Evolutionary conservation across 2,329 filamentous ascomycete genomes (phyloP).

Genomic region (Aspergillus spinulosporus): DNA sequence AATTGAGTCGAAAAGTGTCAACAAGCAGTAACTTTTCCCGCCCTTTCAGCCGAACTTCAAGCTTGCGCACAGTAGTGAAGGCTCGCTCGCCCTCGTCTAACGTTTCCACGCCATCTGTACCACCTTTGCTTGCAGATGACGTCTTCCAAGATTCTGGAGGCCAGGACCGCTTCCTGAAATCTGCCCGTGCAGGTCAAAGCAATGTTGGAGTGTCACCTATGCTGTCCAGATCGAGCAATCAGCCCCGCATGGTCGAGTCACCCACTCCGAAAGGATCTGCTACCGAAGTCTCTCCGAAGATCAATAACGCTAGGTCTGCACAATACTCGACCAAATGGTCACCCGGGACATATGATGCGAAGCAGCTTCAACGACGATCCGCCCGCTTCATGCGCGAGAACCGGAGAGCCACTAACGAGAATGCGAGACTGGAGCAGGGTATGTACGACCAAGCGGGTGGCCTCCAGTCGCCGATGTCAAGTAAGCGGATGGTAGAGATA

Average conservation of each 20-base stretch:
- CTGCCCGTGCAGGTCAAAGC: constrained; percentile 3
- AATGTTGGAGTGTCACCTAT: constrained; percentile 25
- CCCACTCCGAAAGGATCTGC: constrained; percentile 31
- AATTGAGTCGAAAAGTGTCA: constrained; percentile 9
- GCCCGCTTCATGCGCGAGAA: constrained; percentile 27
- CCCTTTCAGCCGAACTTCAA: constrained; percentile 38
- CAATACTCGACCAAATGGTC: constrained; percentile 25
- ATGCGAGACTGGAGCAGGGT: constrained; percentile 24
- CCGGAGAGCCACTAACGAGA: constrained; percentile 32
- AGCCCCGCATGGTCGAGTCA: constrained; percentile 28
- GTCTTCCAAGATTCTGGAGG: constrained; percentile 1
- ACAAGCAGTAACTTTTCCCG: constrained; percentile 40
- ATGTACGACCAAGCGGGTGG: constrained; percentile 25
- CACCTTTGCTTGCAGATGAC: constrained; percentile 5
- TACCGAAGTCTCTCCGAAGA: constrained; percentile 20
- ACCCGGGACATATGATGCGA: constrained; percentile 25
- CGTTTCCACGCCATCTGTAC: constrained; percentile 2
- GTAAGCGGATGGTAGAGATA: constrained; percentile 41
- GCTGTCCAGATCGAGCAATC: constrained; percentile 25
- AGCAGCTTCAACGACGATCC: constrained; percentile 30
- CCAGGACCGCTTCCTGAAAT: constrained; percentile 5
- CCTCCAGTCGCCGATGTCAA: constrained; percentile 30
- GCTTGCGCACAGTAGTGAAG: constrained; percentile 25
- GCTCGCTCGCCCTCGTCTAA: constrained; percentile 8
- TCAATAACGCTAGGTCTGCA: constrained; percentile 25